Base-by-base conservation (phyloP, 768 basidiomycete genomes). In the Xerocomus potaroensis region DNA sequence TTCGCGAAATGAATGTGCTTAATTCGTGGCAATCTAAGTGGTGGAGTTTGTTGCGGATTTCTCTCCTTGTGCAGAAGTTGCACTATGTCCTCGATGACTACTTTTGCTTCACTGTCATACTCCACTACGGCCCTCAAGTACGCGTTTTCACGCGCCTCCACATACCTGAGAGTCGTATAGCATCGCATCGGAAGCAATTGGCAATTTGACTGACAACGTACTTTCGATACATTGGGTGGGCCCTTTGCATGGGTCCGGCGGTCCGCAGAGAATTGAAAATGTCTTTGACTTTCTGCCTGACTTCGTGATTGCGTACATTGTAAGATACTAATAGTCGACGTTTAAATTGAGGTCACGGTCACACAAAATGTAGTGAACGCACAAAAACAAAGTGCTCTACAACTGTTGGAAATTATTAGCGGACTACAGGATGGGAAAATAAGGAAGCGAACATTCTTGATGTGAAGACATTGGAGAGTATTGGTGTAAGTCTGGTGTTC, bases 381-480 rank as follows among this genome's bases (percentile, higher is more conserved):
- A 81, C 81, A 50, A 26, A 81, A 56, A 45, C 72, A 74, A 7
- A 81, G 52, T 8, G 69, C 66, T 49, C 70, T 66, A 53, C 76
- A 80, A 16, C 80, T 81, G 34, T 29, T 16, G 26, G 43, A 36
- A 5, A 12, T n/a, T 6, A 6, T 35, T 15, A 55, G 47, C 40
- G 4, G 11, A 21, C 22, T 10, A 11, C 26, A 26, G 34, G 18
- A 37, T 15, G 3, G 12, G 9, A 21, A 41, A 48, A 45, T 3
- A 24, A 47, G 18, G 35, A 10, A 19, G 10, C 78, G 50, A 51
- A 80, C 79, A 80, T 61, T 36, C 79, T 69, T n/a, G 71, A 64
- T 8, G 72, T 69, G 49, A 76, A 80, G 0, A 74, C 58, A 21
- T 62, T 59, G 29, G 70, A 66, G 3, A 64, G 43, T 10, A 46